Evolutionary conservation across 345 rosid species (phyloP).

Genomic region (Triadica sebifera): DNA sequence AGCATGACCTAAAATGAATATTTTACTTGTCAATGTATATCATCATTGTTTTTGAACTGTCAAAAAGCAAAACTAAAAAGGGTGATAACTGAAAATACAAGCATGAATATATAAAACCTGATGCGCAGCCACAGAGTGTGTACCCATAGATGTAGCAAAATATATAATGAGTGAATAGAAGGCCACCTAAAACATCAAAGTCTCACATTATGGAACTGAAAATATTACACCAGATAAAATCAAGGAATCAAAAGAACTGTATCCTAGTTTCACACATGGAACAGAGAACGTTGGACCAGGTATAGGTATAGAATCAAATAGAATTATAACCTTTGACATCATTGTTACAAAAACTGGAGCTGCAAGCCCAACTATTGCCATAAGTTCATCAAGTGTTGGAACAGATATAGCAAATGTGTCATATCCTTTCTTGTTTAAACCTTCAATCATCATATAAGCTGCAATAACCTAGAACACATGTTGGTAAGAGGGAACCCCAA

Average conservation of each 20-base stretch:
- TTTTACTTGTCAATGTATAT: background rate
- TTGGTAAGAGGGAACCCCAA: conserved; percentile 1
- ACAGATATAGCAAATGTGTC: conserved; percentile 54
- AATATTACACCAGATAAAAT: conserved; percentile 18
- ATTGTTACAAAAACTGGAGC: conserved; percentile 74
- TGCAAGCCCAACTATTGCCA: conserved; percentile 59
- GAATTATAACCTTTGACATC: conserved; percentile 58
- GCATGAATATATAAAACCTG: conserved; percentile 48
- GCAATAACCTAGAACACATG: conserved; percentile 54
- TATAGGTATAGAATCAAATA: conserved; percentile 1
- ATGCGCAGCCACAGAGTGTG: conserved; percentile 75
- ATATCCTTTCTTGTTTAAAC: conserved; percentile 71
- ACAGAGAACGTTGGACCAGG: background rate
- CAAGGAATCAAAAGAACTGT: background rate
- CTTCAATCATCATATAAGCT: conserved; percentile 75
- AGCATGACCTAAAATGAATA: conserved; percentile 54
- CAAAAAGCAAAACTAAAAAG: conserved; percentile 10
- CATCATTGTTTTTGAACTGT: background rate
- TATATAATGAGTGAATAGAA: conserved; percentile 76
- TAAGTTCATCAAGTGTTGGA: conserved; percentile 59
- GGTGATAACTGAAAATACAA: background rate
- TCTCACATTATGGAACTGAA: background rate
- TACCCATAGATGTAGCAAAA: conserved; percentile 85
- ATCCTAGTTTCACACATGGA: conserved; percentile 34
- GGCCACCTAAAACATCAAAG: conserved; percentile 53